Evolutionary conservation across 805 yeast species (phyloP).

Genomic region (Cyberlindnera euphorbiae): DNA sequence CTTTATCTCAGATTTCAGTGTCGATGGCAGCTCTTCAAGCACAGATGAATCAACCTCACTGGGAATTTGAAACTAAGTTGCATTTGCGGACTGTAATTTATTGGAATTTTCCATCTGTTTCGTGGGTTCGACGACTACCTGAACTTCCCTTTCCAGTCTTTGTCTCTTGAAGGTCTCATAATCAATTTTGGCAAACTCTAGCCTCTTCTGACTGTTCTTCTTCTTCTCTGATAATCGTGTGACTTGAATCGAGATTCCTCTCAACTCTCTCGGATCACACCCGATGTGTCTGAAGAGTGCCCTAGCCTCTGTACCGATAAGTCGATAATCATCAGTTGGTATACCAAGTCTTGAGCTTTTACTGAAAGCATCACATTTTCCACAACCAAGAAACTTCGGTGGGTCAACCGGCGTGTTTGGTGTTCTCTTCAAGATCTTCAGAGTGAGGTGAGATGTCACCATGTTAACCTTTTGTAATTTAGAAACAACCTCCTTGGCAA

Average conservation of each 20-base stretch:
- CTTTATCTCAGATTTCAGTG: constrained; percentile 12
- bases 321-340: constrained; percentile 54
- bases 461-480: constrained; percentile 45
- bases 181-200: constrained; percentile 29
- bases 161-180: constrained; percentile 8
- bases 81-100: neutral
- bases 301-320: constrained; percentile 56
- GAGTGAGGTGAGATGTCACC: constrained; percentile 52
- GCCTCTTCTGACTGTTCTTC: constrained; percentile 28
- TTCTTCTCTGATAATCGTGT: constrained; percentile 43
- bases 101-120: neutral
- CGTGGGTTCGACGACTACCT: neutral
- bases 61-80: constrained; percentile 25
- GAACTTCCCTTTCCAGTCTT: constrained; percentile 3
- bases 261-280: constrained; percentile 59
- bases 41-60: constrained; percentile 26
- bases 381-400: constrained; percentile 80
- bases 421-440: constrained; percentile 63
- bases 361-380: constrained; percentile 62
- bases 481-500: constrained; percentile 54
- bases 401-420: constrained; percentile 69
- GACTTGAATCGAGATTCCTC: constrained; percentile 77
- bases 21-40: constrained; percentile 24
- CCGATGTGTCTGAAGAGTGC: constrained; percentile 50
- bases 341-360: constrained; percentile 57